Evolutionary conservation across 805 yeast species (phyloP), one percentile per base, ranked within the genome.

Genomic region (Metschnikowia drakensbergensis): DNA sequence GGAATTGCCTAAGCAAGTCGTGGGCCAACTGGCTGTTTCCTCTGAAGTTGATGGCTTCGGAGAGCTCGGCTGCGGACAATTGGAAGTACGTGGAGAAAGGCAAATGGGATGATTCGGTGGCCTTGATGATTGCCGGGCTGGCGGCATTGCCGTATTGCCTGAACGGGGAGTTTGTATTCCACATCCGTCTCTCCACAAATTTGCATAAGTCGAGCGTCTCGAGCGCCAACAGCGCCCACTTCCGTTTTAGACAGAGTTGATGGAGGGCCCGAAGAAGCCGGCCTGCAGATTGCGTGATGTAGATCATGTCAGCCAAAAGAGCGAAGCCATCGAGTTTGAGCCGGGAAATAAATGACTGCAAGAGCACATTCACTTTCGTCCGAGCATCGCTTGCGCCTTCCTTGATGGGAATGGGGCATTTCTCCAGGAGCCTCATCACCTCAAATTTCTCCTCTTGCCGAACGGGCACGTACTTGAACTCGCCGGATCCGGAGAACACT

Each of bases 221-320:
- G 54, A 76, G 78, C 0, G 96, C 72, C 10, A 86, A 64, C 22
- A 71, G 62, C 0, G 96, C 76, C 95, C 96, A 90, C 8, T 77
- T 76, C 54, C 83, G 86, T 46, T 76, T 72, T 40, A 87, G 56
- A 7, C 87, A 79, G 31, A 94, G 80, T 60, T 92, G 97, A 62
- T 79, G 82, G 53, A 95, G 77, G 0, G 98, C 97, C 49, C 97
- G 71, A 48, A 91, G 72, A 34, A 94, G 66, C 61, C 99, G 77
- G 3, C 95, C 92, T 0, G 97, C 97, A 36, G 95, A 88, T 65
- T 94, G 98, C 0, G 94, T 86, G 36, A 94, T 81, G 62, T 88
- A 94, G 3, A 88, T 76, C 96, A 91, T 89, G 69, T 94, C 99
- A 0, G 96, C 82, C 77, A 86, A 82, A 51, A 95, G 67, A 0